Evolutionary conservation across 345 rosid species (phyloP), one percentile per base, ranked within the genome.

Genomic region (Melaleuca quinquenervia): DNA sequence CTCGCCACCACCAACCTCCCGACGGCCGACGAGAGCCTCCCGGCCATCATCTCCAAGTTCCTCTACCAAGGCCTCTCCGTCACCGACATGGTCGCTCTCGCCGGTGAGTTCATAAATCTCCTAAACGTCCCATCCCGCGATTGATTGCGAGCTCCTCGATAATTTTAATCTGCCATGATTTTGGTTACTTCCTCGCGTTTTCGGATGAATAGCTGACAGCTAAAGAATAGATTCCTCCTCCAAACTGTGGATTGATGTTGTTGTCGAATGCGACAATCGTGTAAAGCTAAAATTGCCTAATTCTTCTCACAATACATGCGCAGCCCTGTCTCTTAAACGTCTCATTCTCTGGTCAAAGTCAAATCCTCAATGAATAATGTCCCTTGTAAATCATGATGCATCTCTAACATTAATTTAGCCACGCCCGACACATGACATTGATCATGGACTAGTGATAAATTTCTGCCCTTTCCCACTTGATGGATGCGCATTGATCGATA

Each of bases 1-100:
- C 92, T 94, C 0, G 94, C 93, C 12, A 32, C 5, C 10, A 7
- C 92, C 8, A 95, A 91, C 88, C 84, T 97, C 80, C 99, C 99
- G 15, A 83, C 89, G 27, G 93, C 98, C 26, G 90, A 95, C 21
- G 98, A 97, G 87, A 91, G 90, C 85, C 90, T 97, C 11, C 82
- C 92, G 64, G 84, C 93, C 60, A 92, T 95, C 85, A 91, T 95
- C 74, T 52, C 96, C 84, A 97, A 97, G 87, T 97, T 97, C 84
- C 88, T 88, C 53, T 85, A 83, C 51, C 98, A 95, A 85, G 99
- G 96, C 55, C 99, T 96, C 87, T 92, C 98, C 14, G 95, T 94
- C 82, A 95, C 95, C 4, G 99, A 97, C 84, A 87, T 92, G 98
- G 98, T 97, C 24, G 98, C 99, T 86, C 99, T 97, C 78, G 29